Evolutionary conservation across 495 filamentous ascomycete species (phyloP), one percentile per base, ranked within the genome.

Genomic region (Lasiosphaeria ovina): DNA sequence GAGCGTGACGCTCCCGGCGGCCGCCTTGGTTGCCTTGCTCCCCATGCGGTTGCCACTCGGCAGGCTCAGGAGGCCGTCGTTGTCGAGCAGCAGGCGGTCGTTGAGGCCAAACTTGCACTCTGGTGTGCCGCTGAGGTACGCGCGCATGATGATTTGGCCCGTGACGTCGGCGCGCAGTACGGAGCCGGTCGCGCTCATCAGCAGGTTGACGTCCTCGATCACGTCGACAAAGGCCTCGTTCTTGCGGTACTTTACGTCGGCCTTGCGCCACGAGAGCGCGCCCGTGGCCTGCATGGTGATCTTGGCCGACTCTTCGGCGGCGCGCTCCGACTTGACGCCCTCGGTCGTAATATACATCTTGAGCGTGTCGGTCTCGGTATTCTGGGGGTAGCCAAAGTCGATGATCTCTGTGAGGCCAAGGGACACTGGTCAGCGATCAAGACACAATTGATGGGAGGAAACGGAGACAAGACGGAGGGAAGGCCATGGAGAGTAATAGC

Each of bases 311-410:
- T 98, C 93, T 70, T 93, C 90, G 79, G 91, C 87, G 54, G 89
- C 87, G 57, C 93, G 87, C 74, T 96, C 93, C 33, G 92, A 94
- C 75, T 96, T 97, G 78, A 99, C 95, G 49, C 95, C 94, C 77
- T 99, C 95, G 52, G 95, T 98, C 12, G 95, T 99, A 76, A 99
- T 99, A 79, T 99, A 98, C 93, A 98, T 97, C 79, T 98, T 99
- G 60, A 99, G 82, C 16, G 95, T 99, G 71, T 99, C 95, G 45
- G 93, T 93, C 78, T 99, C 95, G 65, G 95, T 98, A 74, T 98
- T 98, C 73, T 99, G 95, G 54, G 95, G 95, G 73, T 99, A 99
- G 67, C 95, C 95, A 72, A 98, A 99, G 76, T 99, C 95, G 69
- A 99, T 85, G 66, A 99, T 97, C 76, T 99, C 94, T 97, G 69